phyloP scores from a whole-genome alignment of 2,329 filamentous ascomycete genomes.

The Xenosphaeropsis pyriputrescens region DNA sequence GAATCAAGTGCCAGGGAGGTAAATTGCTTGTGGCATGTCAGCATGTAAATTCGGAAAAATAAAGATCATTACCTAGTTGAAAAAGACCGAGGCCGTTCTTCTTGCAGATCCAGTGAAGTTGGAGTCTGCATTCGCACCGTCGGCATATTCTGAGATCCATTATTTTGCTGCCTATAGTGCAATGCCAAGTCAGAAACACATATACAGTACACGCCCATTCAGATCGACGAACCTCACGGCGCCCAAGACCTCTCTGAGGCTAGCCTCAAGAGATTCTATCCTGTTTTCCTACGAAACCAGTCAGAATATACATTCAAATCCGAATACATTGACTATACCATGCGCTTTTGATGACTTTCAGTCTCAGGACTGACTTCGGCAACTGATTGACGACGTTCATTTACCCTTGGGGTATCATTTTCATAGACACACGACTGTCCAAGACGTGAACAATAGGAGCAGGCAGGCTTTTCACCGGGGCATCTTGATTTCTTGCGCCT shows the following conservation, averaged over 20 bases:
- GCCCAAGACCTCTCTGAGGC: background rate
- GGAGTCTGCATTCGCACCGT: background rate
- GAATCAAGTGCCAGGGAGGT: conserved; percentile 23
- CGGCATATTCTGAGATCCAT: too few relatives aligned
- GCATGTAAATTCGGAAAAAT: conserved; percentile 1
- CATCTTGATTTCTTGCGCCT: conserved; percentile 36
- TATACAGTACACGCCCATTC: too few relatives aligned
- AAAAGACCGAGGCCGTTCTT: background rate
- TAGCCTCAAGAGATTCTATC: background rate
- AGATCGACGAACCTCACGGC: background rate
- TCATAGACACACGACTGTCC: conserved; percentile 30
- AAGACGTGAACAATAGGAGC: conserved; percentile 32
- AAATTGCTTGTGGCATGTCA: conserved; percentile 14
- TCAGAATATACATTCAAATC: too few relatives aligned
- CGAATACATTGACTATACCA: background rate
- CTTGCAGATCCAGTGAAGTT: background rate
- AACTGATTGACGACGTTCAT: background rate
- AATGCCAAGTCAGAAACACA: too few relatives aligned
- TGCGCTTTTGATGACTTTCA: background rate
- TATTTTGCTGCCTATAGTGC: too few relatives aligned
- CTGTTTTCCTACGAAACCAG: background rate
- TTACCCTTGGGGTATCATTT: conserved; percentile 4
- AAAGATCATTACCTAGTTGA: conserved; percentile 1
- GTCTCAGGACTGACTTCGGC: background rate
- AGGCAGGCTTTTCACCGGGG: conserved; percentile 31